Base-by-base conservation (phyloP, 164 flowering plant species). In the Kingdonia uniflora region DNA sequence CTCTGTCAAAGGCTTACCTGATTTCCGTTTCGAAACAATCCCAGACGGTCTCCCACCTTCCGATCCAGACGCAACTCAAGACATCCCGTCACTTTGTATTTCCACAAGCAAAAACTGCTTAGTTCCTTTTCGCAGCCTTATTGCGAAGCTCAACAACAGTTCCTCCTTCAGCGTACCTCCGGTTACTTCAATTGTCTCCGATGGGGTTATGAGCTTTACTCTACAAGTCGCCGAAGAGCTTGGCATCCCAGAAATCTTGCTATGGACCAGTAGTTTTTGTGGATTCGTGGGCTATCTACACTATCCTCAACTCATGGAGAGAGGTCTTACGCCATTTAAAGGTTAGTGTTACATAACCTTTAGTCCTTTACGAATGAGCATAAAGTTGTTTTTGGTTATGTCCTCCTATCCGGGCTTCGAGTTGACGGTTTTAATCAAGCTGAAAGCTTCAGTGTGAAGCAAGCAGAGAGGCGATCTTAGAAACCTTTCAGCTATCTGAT, bases 191-290 rank as follows among this genome's bases (percentile, higher is more conserved):
- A 62, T 77, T 2, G 59, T 77, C 16, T 64, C 78, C 1, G 82
- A 77, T 42, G 73, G 70, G 0, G 24, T 26, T 52, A 75, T 82
- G 88, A 54, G 40, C 42, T 79, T 79, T 55, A 61, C 77, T 13
- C 54, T 65, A 7, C 56, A 66, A 19, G 81, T 61, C 14, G 80
- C 78, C 14, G 56, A 63, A 1, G 67, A 77, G 49, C 43, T 75
- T 0, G 67, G 65, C 14, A 38, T 81, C 40, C 84, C 76, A 1
- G 60, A 43, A 6, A 69, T 68, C 1, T 14, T 61, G 23, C 57
- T 76, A 17, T 74, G 75, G 73, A 74, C 84, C 1, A 19, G 66
- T 0, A 70, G 79, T 33, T 82, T 72, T 6, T 76, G 78, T 63
- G 81, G 76, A 1, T 63, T 69, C 42, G 23, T 76, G 71, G 72